These are phyloP conservation scores for Linnemannia elongata DNA, from an alignment of 192 early-diverging fungal species.

Conservation along the genomic window DNA sequence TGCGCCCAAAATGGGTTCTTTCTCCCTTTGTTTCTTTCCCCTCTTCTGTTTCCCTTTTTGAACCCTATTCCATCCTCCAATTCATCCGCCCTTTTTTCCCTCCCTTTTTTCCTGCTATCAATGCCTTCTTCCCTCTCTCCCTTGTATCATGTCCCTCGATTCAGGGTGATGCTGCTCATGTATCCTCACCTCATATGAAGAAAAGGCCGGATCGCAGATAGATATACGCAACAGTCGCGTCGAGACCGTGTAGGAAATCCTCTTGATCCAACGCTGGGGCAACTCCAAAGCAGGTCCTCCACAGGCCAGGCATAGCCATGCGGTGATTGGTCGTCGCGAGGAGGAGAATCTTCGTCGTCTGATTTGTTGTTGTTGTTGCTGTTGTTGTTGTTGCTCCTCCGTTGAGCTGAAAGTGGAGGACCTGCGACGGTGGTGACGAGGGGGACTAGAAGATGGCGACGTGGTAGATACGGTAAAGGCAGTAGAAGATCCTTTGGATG, in stretches of 20 bases:
- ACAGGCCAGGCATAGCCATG: conserved; percentile 5
- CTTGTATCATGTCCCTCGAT: background rate
- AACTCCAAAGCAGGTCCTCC: conserved; percentile 17
- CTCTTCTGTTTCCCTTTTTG: background rate
- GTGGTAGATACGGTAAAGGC: background rate
- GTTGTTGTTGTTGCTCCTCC: background rate
- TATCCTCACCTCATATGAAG: background rate
- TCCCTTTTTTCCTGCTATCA: no score
- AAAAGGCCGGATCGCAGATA: background rate
- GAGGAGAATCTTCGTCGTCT: background rate
- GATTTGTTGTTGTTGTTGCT: background rate
- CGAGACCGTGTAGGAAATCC: background rate
- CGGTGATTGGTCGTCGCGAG: background rate
- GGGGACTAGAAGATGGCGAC: background rate
- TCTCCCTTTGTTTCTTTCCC: background rate
- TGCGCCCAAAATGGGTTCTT: background rate
- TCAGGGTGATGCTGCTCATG: background rate
- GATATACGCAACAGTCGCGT: conserved; percentile 13
- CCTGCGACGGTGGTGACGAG: background rate
- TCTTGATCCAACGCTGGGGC: background rate
- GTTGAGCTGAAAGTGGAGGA: background rate
- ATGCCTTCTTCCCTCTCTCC: background rate
- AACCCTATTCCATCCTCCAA: background rate
- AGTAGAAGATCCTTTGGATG: background rate
- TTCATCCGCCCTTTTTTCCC: background rate